Evolutionary conservation across 352 stramenopile species (phyloP), one percentile per base, ranked within the genome.

Genomic region (Phytophthora tubulina): DNA sequence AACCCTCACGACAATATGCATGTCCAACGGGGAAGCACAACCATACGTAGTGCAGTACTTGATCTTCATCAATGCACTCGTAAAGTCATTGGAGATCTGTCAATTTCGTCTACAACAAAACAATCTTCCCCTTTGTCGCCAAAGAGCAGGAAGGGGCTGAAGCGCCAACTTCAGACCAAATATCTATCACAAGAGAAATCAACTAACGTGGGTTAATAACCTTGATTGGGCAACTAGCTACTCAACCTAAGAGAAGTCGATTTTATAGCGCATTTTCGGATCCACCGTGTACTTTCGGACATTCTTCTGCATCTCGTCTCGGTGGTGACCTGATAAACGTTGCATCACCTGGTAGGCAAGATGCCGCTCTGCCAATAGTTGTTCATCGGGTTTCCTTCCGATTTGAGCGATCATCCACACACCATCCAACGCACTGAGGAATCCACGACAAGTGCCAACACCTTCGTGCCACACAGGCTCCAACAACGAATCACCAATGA

Each of bases 391-490:
- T 68, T 84, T 75, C 46, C 75, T 76, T 45, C 82, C 85, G 21
- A 90, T 79, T 63, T 87, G 85, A 32, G 84, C 70, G 32, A 92
- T 72, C 80, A 91, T 88, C 86, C 81, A 93, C 41, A 78, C 85
- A 2, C 62, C 76, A 63, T 95, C 86, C 27, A 95, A 73, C 6
- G 85, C 87, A 17, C 84, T 76, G 41, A 93, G 70, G 61, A 95
- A 95, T 38, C 87, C 87, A 32, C 87, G 84, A 55, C 88, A 93
- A 31, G 82, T 91, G 32, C 87, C 87, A 2, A 93, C 76, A 1
- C 87, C 87, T 58, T 95, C 85, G 41, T 87, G 85, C 87, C 87
- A 95, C 64, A 95, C 90, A 33, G 87, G 87, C 55, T 95, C 85
- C 36, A 93, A 81, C 21, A 95, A 61, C 15, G 85, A 78, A 14